Evolutionary conservation across 2,329 filamentous ascomycete genomes (phyloP).

Genomic region (Didymella glomerata): DNA sequence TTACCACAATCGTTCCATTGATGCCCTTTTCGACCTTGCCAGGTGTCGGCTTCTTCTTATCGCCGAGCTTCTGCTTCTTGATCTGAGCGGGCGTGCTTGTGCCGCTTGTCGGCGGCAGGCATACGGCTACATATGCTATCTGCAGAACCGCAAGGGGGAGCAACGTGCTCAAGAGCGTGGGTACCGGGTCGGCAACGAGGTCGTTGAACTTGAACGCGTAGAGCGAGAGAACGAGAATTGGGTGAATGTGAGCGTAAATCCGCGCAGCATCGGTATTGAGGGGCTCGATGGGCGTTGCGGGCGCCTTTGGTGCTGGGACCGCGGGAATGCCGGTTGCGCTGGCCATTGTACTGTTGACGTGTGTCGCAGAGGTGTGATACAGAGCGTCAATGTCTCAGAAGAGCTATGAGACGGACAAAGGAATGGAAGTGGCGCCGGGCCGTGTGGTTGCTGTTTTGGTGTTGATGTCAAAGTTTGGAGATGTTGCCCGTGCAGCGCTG

Average conservation of each 20-base stretch:
- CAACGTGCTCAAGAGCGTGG: constrained; percentile 68
- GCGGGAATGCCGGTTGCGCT: constrained; percentile 38
- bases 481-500: constrained; percentile 30
- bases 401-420: constrained; percentile 10
- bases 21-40: constrained; percentile 37
- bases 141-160: constrained; percentile 72
- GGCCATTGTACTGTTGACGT: constrained; percentile 31
- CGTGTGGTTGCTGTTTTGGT: constrained; percentile 22
- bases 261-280: constrained; percentile 59
- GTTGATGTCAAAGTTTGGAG: constrained; percentile 25
- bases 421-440: constrained; percentile 36
- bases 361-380: background rate
- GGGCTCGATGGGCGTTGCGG: constrained; percentile 55
- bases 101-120: constrained; percentile 63
- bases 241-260: constrained; percentile 72
- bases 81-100: constrained; percentile 30
- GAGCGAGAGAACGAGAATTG: constrained; percentile 70
- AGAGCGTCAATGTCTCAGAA: background rate
- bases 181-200: constrained; percentile 74
- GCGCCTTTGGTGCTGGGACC: constrained; percentile 31
- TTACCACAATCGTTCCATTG: constrained; percentile 53
- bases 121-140: constrained; percentile 64
- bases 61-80: constrained; percentile 63
- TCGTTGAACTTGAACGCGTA: constrained; percentile 70
- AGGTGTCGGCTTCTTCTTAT: constrained; percentile 45